phyloP scores from a whole-genome alignment of 75 land plant species.

The Azolla pinnata region DNA sequence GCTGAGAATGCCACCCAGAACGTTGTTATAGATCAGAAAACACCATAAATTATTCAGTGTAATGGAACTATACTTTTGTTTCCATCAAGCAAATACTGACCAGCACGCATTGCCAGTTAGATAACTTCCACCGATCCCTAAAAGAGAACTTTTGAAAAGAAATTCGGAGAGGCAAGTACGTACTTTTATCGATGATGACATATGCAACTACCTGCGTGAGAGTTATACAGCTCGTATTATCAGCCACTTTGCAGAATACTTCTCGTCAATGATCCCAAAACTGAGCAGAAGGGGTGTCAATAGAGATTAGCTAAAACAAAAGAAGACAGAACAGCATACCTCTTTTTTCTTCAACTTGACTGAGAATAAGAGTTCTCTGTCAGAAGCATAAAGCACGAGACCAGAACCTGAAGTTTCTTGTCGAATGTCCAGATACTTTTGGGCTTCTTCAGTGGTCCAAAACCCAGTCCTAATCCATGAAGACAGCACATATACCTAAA shows the following conservation, averaged over 20 bases:
- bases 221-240: too few relatives aligned
- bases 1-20: constrained; percentile 10
- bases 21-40: too few relatives aligned
- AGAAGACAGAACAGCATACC: too few relatives aligned
- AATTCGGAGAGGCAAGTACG: constrained; percentile 23
- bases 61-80: too few relatives aligned
- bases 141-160: constrained; percentile 18
- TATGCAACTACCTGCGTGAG: constrained; percentile 26
- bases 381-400: constrained; percentile 6
- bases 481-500: constrained; percentile 25
- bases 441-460: constrained; percentile 37
- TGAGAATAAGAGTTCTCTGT: constrained; percentile 10
- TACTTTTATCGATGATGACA: constrained; percentile 18
- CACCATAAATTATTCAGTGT: too few relatives aligned
- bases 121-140: constrained; percentile 23
- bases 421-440: constrained; percentile 19
- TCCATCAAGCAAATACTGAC: constrained; percentile 7
- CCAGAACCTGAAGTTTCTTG: constrained; percentile 12
- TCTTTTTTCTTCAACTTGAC: constrained; percentile 16
- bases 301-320: too few relatives aligned
- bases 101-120: constrained; percentile 24
- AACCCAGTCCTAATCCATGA: constrained; percentile 41
- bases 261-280: too few relatives aligned
- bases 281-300: too few relatives aligned
- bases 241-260: too few relatives aligned